phyloP scores from a whole-genome alignment of 345 rosid genomes.

The Erucastrum elatum region DNA sequence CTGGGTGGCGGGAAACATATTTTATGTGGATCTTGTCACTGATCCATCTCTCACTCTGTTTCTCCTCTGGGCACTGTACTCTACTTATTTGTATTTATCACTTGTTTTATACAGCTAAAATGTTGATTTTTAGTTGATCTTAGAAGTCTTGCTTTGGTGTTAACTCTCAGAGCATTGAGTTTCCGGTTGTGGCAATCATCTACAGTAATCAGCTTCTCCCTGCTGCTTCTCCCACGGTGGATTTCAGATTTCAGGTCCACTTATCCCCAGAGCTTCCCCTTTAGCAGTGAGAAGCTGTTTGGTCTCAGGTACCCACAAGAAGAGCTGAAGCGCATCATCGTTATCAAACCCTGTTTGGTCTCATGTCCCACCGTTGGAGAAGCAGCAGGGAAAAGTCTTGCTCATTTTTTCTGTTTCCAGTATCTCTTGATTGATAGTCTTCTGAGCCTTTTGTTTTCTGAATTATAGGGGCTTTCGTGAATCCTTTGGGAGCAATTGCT shows the following conservation, averaged over 20 bases:
- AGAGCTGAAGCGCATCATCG: constrained; percentile 67
- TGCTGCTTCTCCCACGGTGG: constrained; percentile 59
- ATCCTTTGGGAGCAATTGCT: constrained; percentile 75
- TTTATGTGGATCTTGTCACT: constrained; percentile 57
- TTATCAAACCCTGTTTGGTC: constrained; percentile 47
- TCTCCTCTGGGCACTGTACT: constrained; percentile 52
- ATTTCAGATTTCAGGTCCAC: constrained; percentile 65
- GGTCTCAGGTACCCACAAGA: constrained; percentile 81
- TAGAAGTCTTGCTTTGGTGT: background rate
- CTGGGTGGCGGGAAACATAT: constrained; percentile 48
- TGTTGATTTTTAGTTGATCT: background rate
- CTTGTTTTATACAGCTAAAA: background rate
- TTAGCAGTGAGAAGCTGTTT: constrained; percentile 69
- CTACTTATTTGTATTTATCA: background rate
- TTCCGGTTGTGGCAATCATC: constrained; percentile 55
- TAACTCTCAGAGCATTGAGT: constrained; percentile 47
- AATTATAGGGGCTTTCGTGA: constrained; percentile 59
- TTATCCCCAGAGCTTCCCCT: constrained; percentile 68
- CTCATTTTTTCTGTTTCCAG: background rate
- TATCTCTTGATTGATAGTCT: no score
- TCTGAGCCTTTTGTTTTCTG: no score
- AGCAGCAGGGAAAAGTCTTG: no score
- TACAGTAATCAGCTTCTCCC: constrained; percentile 67
- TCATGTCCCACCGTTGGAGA: background rate
- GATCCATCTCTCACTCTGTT: constrained; percentile 59